These are phyloP conservation scores for Pseudopithomyces maydicus DNA, from an alignment of 2,329 filamentous ascomycete species.

Conservation along the genomic window DNA sequence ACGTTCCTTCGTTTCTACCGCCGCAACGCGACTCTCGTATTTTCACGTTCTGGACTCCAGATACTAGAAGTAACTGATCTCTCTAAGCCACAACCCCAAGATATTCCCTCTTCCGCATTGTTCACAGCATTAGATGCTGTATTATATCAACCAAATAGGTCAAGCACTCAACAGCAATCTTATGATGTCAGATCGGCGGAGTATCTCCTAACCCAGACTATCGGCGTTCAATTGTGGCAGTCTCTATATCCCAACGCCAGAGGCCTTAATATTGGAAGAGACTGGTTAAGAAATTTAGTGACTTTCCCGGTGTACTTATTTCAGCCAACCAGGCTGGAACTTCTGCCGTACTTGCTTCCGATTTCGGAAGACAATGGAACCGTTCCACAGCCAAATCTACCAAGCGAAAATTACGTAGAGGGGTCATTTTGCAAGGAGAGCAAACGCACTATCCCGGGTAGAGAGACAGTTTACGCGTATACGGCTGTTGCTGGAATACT, in stretches of 20 bases:
- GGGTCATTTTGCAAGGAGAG: conserved; percentile 14
- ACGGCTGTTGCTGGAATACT: conserved; percentile 14
- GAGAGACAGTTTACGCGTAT: conserved; percentile 17
- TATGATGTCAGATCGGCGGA: conserved; percentile 15
- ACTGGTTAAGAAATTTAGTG: conserved; percentile 19
- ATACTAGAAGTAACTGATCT: conserved; percentile 12
- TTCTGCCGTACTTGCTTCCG: neutral
- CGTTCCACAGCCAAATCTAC: conserved; percentile 11
- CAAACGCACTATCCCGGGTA: conserved; percentile 17
- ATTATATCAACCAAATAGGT: conserved; percentile 15
- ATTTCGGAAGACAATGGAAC: conserved; percentile 9
- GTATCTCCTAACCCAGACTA: conserved; percentile 16
- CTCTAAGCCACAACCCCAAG: conserved; percentile 3
- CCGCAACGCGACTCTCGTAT: conserved; percentile 15
- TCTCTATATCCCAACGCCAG: conserved; percentile 5
- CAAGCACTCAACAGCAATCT: neutral
- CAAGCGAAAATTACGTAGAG: conserved; percentile 16
- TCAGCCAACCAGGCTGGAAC: conserved; percentile 13
- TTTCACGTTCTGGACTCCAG: conserved; percentile 15
- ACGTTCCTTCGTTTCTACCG: conserved; percentile 20
- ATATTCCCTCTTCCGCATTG: conserved; percentile 12
- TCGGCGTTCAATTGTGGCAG: conserved; percentile 14
- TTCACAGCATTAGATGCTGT: conserved; percentile 15
- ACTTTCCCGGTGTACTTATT: conserved; percentile 19
- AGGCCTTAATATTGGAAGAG: conserved; percentile 7